Evolutionary conservation across 768 basidiomycete species (phyloP), one percentile per base, ranked within the genome.

Genomic region (Naganishia antarctica): DNA sequence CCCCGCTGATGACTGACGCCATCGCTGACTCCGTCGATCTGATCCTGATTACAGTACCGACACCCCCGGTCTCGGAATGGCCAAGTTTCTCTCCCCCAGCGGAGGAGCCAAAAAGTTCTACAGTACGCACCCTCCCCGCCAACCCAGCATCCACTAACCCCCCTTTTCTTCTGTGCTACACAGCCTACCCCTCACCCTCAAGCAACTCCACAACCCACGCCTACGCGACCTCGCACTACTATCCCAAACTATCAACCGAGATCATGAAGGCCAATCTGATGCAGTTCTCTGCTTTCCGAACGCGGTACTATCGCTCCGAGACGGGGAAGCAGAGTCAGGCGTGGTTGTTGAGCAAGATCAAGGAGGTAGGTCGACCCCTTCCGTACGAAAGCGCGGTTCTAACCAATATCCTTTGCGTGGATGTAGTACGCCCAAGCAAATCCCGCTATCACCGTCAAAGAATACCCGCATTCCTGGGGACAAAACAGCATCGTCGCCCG

Each of bases 401-500:
- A 46, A 25, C 21, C 46, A 4, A 8, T 21, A 26, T n/a, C 26
- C 43, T 70, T 37, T 7, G 34, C 7, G 18, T 44, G 11, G 43
- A 57, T 41, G 15, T 40, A 57, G 72, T 64, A 72, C 62, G 63
- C 71, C 26, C 51, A 67, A 13, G 34, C 29, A 31, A 61, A 72
- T 68, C 60, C 69, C 1, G 65, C 64, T 16, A 88, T 94, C 70
- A 82, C 82, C 6, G 76, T 91, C 63, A 79, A 81, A 26, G 90
- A 90, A 75, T 91, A 91, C 70, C 62, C 79, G 51, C 90, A 92
- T 74, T 78, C 84, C 2, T 92, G 91, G 91, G 86, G 86, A 11
- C 92, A 96, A 81, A 86, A 88, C 76, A 83, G 83, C 58, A 85
- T 78, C 60, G 73, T 78, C 50, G 70, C 69, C 4, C 66, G 53